These are phyloP conservation scores for Cercospora berteroae DNA, from an alignment of 2,329 filamentous ascomycete genomes.

Conservation along the genomic window DNA sequence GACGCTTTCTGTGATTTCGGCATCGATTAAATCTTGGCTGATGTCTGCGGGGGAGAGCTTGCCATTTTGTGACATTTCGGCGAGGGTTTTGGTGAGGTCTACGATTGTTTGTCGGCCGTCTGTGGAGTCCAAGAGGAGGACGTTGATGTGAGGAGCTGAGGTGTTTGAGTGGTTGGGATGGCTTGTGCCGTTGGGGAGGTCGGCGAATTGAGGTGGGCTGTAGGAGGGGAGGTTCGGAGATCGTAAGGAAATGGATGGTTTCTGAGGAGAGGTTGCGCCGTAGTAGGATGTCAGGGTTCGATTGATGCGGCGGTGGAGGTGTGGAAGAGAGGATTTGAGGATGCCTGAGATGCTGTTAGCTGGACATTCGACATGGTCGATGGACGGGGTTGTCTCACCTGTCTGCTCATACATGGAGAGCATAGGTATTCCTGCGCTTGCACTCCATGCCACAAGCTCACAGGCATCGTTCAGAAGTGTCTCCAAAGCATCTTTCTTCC, in stretches of 20 bases:
- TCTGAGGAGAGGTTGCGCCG: slow-evolving; percentile 61
- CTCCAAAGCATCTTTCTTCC: slow-evolving; percentile 72
- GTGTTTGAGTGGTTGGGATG: slow-evolving; percentile 29
- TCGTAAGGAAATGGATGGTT: slow-evolving; percentile 67
- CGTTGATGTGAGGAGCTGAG: slow-evolving; percentile 49
- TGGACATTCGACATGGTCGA: neutral
- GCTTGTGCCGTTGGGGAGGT: slow-evolving; percentile 35
- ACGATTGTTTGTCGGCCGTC: slow-evolving; percentile 93
- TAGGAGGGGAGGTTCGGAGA: slow-evolving; percentile 67
- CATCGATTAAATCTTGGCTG: slow-evolving; percentile 79
- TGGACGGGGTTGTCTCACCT: slow-evolving; percentile 54
- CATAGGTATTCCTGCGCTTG: slow-evolving; percentile 80
- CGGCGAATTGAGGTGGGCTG: slow-evolving; percentile 42
- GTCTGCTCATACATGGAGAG: slow-evolving; percentile 90
- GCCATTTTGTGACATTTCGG: slow-evolving; percentile 88
- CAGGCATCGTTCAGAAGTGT: slow-evolving; percentile 84
- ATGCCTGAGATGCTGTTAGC: slow-evolving; percentile 57
- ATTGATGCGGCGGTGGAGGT: slow-evolving; percentile 74
- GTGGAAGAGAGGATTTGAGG: slow-evolving; percentile 84
- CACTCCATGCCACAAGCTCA: slow-evolving; percentile 90
- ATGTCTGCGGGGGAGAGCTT: slow-evolving; percentile 83
- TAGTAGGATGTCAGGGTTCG: slow-evolving; percentile 86
- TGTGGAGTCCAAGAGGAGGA: slow-evolving; percentile 80
- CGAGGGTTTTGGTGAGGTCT: slow-evolving; percentile 88
- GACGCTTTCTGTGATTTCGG: slow-evolving; percentile 74